Conservation (phyloP, 441 rosid species). For the Gossypium lobatum region DNA sequence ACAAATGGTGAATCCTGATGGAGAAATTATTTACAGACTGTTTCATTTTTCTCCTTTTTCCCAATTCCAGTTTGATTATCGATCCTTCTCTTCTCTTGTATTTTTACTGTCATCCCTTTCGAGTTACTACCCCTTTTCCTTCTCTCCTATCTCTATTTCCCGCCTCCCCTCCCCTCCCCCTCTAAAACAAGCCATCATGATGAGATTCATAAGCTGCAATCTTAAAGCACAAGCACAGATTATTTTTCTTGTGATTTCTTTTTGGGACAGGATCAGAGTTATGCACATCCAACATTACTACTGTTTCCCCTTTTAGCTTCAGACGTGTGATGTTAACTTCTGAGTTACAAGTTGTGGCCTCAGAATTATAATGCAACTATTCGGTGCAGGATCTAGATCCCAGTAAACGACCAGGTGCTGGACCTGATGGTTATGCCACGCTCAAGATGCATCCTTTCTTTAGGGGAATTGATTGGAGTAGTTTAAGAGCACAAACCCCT, state of each 20-base stretch:
- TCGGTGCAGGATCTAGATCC: conserved; percentile 79
- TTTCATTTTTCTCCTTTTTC: neutral
- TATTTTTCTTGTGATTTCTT: neutral
- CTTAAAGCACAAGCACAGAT: neutral
- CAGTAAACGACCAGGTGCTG: conserved; percentile 88
- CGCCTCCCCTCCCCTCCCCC: neutral
- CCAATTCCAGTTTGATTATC: neutral
- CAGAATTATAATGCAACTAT: conserved; percentile 8
- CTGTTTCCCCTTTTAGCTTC: neutral
- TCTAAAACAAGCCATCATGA: neutral
- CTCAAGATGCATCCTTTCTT: conserved; percentile 94
- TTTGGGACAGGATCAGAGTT: neutral
- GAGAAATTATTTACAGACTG: neutral
- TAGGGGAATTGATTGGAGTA: conserved; percentile 77
- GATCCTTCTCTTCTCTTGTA: neutral
- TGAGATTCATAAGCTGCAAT: neutral
- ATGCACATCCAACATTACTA: neutral
- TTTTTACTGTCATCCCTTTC: neutral
- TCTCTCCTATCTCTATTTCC: neutral
- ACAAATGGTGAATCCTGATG: neutral
- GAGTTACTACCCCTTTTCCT: neutral
- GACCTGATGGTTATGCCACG: conserved; percentile 71
- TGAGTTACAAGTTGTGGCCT: conserved; percentile 2
- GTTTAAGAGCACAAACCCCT: conserved; percentile 63
- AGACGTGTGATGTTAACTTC: neutral